Base-by-base conservation (phyloP, 441 rosid genomes). In the Adansonia madagascariensis region DNA sequence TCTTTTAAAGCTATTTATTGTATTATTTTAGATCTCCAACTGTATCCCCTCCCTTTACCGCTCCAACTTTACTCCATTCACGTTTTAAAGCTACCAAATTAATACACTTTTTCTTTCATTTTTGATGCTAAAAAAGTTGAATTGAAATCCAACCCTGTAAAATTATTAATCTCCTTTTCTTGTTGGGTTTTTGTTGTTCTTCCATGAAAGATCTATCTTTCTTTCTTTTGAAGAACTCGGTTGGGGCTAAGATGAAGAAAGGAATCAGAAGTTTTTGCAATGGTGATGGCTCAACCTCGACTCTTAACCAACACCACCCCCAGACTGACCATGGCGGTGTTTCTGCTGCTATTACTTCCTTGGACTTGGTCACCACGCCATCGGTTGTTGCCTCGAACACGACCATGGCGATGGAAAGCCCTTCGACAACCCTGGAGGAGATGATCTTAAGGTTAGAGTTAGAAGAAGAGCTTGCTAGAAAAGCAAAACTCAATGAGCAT, bases 361-460 rank as follows among this genome's bases (percentile, higher is more conserved):
- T 71, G 17, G 20, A 41, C 22, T 0, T 64, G 15, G 6, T 57
- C 57, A 9, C 27, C 62, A 63, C 82, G 31, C 77, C 79, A 11
- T 77, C 81, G 9, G 14, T 57, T 55, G 63, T 74, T 0, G 82
- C 71, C 17, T 78, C 86, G 15, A 22, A 77, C 31, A 24, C 41
- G 5, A 63, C 64, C 41, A 35, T 35, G 10, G 20, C 61, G 1
- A 35, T 35, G 41, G 66, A 41, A 8, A 24, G 63, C 24, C 79
- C 78, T 0, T 84, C 84, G 3, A 91, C 94, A 5, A 92, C 94
- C 1, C 74, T 94, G 47, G 98, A 92, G 84, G 90, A 94, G 75
- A 90, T 94, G 98, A 90, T 94, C 73, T 49, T 89, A 76, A 94
- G 89, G 81, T 84, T 94, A 8, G 95, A 94, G 79, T 59, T 89